Evolutionary conservation across 2,329 filamentous ascomycete genomes (phyloP).

Genomic region (Cadophora gregata): DNA sequence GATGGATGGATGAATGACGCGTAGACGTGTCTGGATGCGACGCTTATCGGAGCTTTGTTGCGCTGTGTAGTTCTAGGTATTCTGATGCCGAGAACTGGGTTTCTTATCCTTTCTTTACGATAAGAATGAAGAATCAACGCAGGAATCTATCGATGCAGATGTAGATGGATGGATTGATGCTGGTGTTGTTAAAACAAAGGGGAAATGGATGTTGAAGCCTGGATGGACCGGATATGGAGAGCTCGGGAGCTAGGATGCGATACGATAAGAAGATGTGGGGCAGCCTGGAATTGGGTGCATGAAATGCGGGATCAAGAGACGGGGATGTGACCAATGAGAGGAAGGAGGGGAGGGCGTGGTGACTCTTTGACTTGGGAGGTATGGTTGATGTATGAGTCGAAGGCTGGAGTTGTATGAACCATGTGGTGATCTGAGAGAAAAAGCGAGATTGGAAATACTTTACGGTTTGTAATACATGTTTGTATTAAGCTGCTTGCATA

Average conservation of each 20-base stretch:
- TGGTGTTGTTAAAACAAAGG: background rate
- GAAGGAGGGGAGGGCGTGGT: background rate
- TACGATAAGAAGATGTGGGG: slow-evolving; percentile 2
- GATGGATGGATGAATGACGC: background rate
- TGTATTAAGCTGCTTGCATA: too few relatives aligned
- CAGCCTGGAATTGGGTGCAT: background rate
- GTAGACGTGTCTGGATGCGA: background rate
- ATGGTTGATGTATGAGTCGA: background rate
- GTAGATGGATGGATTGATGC: background rate
- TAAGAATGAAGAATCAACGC: too few relatives aligned
- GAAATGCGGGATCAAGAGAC: background rate
- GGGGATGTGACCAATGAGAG: background rate
- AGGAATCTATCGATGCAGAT: background rate
- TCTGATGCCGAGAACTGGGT: too few relatives aligned
- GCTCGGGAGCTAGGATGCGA: background rate
- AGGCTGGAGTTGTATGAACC: too few relatives aligned
- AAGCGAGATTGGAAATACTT: too few relatives aligned
- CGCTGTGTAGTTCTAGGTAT: too few relatives aligned
- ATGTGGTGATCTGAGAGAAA: too few relatives aligned
- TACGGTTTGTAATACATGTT: too few relatives aligned
- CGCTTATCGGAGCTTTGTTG: background rate
- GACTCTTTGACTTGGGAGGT: background rate
- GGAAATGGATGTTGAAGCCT: background rate
- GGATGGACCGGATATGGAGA: background rate
- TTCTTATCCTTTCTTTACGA: too few relatives aligned